phyloP scores from a whole-genome alignment of 257 asterid genomes.

The Catharanthus roseus region DNA sequence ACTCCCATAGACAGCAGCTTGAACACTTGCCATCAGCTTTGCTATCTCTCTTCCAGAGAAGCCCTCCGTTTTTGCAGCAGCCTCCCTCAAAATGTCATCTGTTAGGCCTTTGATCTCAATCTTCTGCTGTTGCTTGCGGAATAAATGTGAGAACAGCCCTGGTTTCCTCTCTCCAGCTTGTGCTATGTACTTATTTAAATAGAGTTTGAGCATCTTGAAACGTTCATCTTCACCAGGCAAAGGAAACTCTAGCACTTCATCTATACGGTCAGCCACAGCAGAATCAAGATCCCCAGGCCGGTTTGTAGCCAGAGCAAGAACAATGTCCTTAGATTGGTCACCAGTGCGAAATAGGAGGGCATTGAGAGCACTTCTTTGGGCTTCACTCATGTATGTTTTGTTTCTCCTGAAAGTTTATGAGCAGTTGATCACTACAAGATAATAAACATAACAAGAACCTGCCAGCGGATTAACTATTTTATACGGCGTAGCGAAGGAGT shows the following conservation, averaged over 20 bases:
- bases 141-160: constrained; percentile 48
- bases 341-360: constrained; percentile 91
- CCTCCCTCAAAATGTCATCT: constrained; percentile 77
- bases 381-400: constrained; percentile 97
- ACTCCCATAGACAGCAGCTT: constrained; percentile 93
- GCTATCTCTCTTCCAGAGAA: constrained; percentile 97
- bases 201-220: constrained; percentile 65
- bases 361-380: constrained; percentile 96
- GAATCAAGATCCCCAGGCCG: constrained; percentile 96
- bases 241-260: constrained; percentile 91
- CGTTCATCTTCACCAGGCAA: constrained; percentile 91
- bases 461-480: neutral
- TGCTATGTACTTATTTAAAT: constrained; percentile 75
- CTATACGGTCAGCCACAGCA: constrained; percentile 91
- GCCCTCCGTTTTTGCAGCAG: constrained; percentile 67
- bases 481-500: neutral
- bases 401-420: constrained; percentile 54
- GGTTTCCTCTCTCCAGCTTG: constrained; percentile 66
- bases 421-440: neutral
- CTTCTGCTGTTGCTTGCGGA: constrained; percentile 55
- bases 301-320: constrained; percentile 92
- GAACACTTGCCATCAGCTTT: constrained; percentile 89
- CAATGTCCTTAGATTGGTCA: constrained; percentile 93
- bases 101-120: constrained; percentile 66
- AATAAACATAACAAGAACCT: neutral